Base-by-base conservation (phyloP, 441 rosid genomes). In the Bocquillonia castaneifolia region DNA sequence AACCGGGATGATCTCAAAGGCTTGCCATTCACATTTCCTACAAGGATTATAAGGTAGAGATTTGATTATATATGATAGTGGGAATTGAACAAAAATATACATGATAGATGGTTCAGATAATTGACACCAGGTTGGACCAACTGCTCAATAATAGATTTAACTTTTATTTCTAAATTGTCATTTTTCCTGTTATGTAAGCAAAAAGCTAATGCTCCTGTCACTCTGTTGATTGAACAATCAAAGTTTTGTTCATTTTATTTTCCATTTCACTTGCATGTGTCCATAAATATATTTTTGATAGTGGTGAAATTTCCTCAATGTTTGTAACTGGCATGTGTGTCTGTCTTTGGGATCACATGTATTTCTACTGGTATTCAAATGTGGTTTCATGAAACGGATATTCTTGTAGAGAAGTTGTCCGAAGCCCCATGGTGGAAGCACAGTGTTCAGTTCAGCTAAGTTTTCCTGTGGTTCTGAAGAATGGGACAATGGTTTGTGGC, bases 381-480 rank as follows among this genome's bases (percentile, higher is more conserved):
- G 69, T 37, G 54, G 76, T 62, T 58, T 76, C 63, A 82, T 74
- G 48, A 59, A 57, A 48, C 56, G 64, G 58, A 52, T 77, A 10
- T 69, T 68, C 71, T 72, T 77, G 67, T 72, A 93, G 98, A 79
- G 96, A 93, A 79, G 85, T 85, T 53, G 97, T 93, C 52, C 80
- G 67, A 67, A 93, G 97, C 77, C 93, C 90, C 34, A 93, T 93
- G 97, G 98, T 93, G 20, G 93, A 90, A 84, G 98, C 88, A 57
- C 98, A 93, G 66, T 87, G 98, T 74, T 90, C 91, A 32, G 97
- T 90, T 77, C 93, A 90, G 86, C 79, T 90, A 74, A 88, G 96
- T 85, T 92, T 90, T 87, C 98, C 98, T 51, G 87, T 92, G 69
- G 88, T 84, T 78, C 79, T 92, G 84, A 90, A 86, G 77, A 90